Base-by-base conservation (phyloP, 2,329 filamentous ascomycete species). In the Herpotrichia juniperi region DNA sequence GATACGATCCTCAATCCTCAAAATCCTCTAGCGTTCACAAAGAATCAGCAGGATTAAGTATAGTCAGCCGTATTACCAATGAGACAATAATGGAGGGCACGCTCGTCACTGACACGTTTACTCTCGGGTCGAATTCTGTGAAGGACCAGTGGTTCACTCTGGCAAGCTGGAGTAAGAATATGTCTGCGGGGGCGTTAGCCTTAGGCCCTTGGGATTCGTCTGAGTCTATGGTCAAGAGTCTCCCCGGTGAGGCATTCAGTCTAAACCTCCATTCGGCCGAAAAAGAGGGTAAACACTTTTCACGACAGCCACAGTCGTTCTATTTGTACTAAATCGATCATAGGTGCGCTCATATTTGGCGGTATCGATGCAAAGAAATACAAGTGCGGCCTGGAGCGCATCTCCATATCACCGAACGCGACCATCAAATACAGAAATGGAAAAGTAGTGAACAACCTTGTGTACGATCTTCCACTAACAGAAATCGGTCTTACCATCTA, bases 341-440 rank as follows among this genome's bases (percentile, higher is more conserved):
- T 25, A 46, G 44, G 44, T 2, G 17, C 44, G 4, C n/a, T 46
- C 4, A 16, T 46, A 16, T 35, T 46, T 21, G 44, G 44, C 5
- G 44, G 44, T 26, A 19, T 46, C 44, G 44, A 46, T 21, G 35
- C 28, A 12, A 46, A 46, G 44, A 46, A 46, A 31, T 46, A 46
- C 44, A 46, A 46, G 35, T 46, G 44, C 17, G 7, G 2, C 21
- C 17, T 46, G 3, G 4, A 46, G 17, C 6, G 17, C 12, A 31
- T 34, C 30, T 17, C 19, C 14, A 12, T 16, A n/a, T n/a, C n/a
- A n/a, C n/a, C n/a, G n/a, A n/a, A n/a, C n/a, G n/a, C n/a, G n/a
- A n/a, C n/a, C n/a, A n/a, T n/a, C n/a, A n/a, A n/a, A n/a, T n/a
- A n/a, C n/a, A n/a, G n/a, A n/a, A n/a, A n/a, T n/a, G n/a, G n/a